Evolutionary conservation across 805 yeast species (phyloP), one percentile per base, ranked within the genome.

Genomic region (Lipomyces orientalis): DNA sequence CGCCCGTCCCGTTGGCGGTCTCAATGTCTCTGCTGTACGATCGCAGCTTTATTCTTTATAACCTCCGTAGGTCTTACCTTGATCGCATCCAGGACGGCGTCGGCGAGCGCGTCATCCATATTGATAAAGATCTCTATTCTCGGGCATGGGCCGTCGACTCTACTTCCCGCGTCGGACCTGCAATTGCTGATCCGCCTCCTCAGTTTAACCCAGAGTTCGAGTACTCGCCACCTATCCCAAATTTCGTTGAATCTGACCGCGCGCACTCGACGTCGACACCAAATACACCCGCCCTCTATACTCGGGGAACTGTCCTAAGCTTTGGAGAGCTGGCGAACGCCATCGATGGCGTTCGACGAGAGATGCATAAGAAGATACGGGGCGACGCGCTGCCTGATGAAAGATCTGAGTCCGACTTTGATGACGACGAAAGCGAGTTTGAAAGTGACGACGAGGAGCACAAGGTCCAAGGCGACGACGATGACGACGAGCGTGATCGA

Each of bases 401-500:
- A 29, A 61, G 60, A 59, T 61, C 64, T 25, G 64, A 68, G 33
- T 67, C 71, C 12, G 71, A 61, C 16, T 61, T 66, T 61, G 73
- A 61, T 35, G 69, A 67, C 33, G 68, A 56, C 19, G 60, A 56
- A 33, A 72, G 64, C 25, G 65, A 54, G 22, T 68, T 64, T 10
- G 61, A 49, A 5, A 68, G 62, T 61, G 64, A 54, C 29, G 69
- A 58, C 10, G 66, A 64, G 25, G 54, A 35, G 14, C 37, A 22
- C 49, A 70, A 62, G 31, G 66, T 71, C 16, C 81, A 77, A 29
- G 79, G 73, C 14, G 74, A 72, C 10, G 73, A 66, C 54, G 75
- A 75, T 33, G 75, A 74, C 46, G 73, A 63, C 10, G 73, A 67
- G 60, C 68, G 62, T n/a, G 67, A 65, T 43, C 55, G 43, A 60